phyloP scores from a whole-genome alignment of 2,329 filamentous ascomycete species.

The Dryadomyces sulphureus region DNA sequence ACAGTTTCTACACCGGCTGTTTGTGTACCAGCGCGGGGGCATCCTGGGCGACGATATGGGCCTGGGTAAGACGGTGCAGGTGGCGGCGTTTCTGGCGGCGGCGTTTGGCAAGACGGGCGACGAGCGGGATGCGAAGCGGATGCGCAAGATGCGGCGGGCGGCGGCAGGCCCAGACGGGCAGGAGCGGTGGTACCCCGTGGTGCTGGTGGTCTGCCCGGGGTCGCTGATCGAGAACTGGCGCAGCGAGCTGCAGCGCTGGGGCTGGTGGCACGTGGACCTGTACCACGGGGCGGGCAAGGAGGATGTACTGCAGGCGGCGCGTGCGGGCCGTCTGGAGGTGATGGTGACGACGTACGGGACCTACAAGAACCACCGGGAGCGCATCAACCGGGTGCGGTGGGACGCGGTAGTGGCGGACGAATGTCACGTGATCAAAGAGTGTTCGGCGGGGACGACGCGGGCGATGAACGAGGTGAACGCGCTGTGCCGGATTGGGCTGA shows the following conservation, averaged over 20 bases:
- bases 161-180: slow-evolving; percentile 13
- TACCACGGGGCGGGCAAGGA: slow-evolving; percentile 63
- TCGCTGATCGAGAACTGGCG: slow-evolving; percentile 85
- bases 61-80: slow-evolving; percentile 89
- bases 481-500: slow-evolving; percentile 82
- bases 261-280: slow-evolving; percentile 81
- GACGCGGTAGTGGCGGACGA: slow-evolving; percentile 92
- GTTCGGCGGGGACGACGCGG: slow-evolving; percentile 59
- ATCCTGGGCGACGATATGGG: slow-evolving; percentile 97
- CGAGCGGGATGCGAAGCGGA: slow-evolving; percentile 67
- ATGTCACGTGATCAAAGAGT: slow-evolving; percentile 79
- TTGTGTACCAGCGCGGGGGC: slow-evolving; percentile 81
- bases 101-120: slow-evolving; percentile 93
- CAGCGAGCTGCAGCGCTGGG: slow-evolving; percentile 76
- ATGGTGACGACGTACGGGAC: slow-evolving; percentile 92
- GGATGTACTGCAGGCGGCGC: slow-evolving; percentile 55
- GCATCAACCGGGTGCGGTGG: slow-evolving; percentile 77
- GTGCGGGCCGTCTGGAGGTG: slow-evolving; percentile 66
- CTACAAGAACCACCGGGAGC: slow-evolving; percentile 61
- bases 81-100: slow-evolving; percentile 79
- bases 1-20: slow-evolving; percentile 71
- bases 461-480: slow-evolving; percentile 86
- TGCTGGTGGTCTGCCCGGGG: slow-evolving; percentile 78
- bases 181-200: slow-evolving; percentile 61
- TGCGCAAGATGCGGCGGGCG: slow-evolving; percentile 66